Evolutionary conservation across 495 filamentous ascomycete genomes (phyloP), one percentile per base, ranked within the genome.

Genomic region (Bathelium albidoporum): DNA sequence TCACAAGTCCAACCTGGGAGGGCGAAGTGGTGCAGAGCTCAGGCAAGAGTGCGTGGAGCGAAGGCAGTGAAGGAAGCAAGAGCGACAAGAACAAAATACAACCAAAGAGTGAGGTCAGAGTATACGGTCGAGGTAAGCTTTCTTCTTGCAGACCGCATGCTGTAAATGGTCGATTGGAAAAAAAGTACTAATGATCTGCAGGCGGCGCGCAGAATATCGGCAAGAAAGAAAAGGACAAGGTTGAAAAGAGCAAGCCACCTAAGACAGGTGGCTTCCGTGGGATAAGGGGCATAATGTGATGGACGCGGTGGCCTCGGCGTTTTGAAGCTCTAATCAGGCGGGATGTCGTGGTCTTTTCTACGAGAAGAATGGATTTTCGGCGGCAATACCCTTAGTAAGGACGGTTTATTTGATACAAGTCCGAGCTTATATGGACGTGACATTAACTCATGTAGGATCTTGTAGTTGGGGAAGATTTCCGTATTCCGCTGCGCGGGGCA

Each of bases 71-170:
- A 28, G 72, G 67, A 32, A 69, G 62, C 7, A 63, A 65, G 22
- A 64, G 64, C 53, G 67, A 64, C 52, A 72, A 71, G 64, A 63
- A 65, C 16, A 73, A 73, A 67, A 71, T 72, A n/a, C 36, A 60
- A 36, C 61, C 72, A 26, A 71, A 73, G 31, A 69, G 70, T 36
- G 67, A 74, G 45, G 68, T 73, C 1, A 62, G 74, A 53, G 64
- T 75, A 0, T 77, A 72, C 62, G 74, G 74, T 11, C 66, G 74
- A 70, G 74, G 74, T 77, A 63, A 70, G 74, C 62, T 12, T 22
- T 20, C 4, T 22, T 1, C 16, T 29, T 55, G 26, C 20, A n/a
- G 4, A 26, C 20, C 49, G n/a, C 31, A n/a, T 55, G 10, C 44
- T 55, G 9, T 5, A 18, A 7, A 52, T 63, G 1, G 36, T 32